Percentiles rank a stretch among this genome's conserved stretches.
Evolutionary conservation across 352 stramenopile species (phyloP).

Genomic region (Globisporangium paroecandrum): DNA sequence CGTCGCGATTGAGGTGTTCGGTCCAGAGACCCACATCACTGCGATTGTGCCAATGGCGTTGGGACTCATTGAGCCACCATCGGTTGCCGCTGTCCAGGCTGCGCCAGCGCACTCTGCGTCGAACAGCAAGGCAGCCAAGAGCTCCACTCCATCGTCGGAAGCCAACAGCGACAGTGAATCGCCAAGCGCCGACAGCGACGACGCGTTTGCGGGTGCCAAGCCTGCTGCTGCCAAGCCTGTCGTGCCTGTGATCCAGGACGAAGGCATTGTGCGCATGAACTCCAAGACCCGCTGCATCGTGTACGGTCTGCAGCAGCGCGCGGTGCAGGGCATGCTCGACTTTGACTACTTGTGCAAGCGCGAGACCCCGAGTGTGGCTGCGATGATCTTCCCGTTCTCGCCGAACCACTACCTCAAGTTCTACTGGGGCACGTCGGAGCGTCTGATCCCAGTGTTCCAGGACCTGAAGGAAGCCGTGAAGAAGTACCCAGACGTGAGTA

Average conservation of each 20-base stretch:
- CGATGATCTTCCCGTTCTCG: constrained; percentile 94
- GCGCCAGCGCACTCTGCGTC: constrained; percentile 21
- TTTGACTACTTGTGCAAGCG: constrained; percentile 98
- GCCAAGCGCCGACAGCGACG: constrained; percentile 17
- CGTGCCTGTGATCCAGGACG: constrained; percentile 67
- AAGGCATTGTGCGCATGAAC: constrained; percentile 85
- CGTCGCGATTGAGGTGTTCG: constrained; percentile 94
- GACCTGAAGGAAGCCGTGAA: constrained; percentile 89
- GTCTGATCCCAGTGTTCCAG: constrained; percentile 92
- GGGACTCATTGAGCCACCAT: constrained; percentile 75
- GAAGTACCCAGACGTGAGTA: constrained; percentile 91
- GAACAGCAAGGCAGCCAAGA: constrained; percentile 22
- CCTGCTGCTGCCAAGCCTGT: constrained; percentile 21
- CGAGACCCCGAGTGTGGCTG: constrained; percentile 91
- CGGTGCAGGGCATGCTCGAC: constrained; percentile 97
- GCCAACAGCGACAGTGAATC: constrained; percentile 38
- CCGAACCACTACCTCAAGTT: constrained; percentile 97
- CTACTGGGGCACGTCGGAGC: constrained; percentile 96
- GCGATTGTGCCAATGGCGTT: constrained; percentile 93
- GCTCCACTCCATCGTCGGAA: constrained; percentile 8
- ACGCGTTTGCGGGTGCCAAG: constrained; percentile 28
- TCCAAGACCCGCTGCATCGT: constrained; percentile 91
- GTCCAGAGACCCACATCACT: constrained; percentile 95
- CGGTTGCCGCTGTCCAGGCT: constrained; percentile 16
- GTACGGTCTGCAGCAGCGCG: constrained; percentile 93